Percentiles rank a stretch among this genome's conserved stretches.
Evolutionary conservation across 1,284 basidiomycete genomes (phyloP).

Genomic region (Dichomitus squalens): DNA sequence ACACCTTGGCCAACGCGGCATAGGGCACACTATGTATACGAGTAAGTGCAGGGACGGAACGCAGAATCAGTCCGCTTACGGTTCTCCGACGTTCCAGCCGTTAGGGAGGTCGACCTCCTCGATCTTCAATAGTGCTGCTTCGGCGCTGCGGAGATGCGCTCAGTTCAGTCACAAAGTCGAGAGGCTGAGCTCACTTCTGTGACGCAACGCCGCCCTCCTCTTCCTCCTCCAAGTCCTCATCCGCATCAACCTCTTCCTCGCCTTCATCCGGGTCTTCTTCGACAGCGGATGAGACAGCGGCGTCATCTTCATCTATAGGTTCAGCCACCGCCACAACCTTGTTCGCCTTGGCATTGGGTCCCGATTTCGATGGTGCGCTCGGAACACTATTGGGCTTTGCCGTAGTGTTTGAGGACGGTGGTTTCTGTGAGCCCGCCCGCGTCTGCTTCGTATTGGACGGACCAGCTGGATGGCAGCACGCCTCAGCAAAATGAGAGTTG

Average conservation of each 20-base stretch:
- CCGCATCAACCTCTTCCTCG: slow-evolving; percentile 57
- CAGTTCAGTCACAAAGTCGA: background rate
- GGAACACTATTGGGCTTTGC: background rate
- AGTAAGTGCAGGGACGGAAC: slow-evolving; percentile 9
- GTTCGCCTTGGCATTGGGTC: slow-evolving; percentile 1
- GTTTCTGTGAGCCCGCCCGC: background rate
- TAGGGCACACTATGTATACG: slow-evolving; percentile 79
- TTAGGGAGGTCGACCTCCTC: slow-evolving; percentile 79
- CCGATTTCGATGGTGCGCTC: background rate
- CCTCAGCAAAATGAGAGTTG: background rate
- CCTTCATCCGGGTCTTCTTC: slow-evolving; percentile 30
- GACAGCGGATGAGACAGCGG: slow-evolving; percentile 18
- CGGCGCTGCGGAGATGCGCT: slow-evolving; percentile 55
- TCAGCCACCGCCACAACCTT: slow-evolving; percentile 7
- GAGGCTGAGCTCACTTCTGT: slow-evolving; percentile 56
- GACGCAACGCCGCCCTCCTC: slow-evolving; percentile 51
- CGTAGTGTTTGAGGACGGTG: background rate
- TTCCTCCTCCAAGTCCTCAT: slow-evolving; percentile 54
- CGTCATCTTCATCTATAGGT: slow-evolving; percentile 21
- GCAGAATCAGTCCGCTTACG: slow-evolving; percentile 55
- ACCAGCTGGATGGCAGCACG: slow-evolving; percentile 4
- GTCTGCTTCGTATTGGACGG: slow-evolving; percentile 10
- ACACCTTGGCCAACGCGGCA: slow-evolving; percentile 87
- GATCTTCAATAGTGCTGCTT: slow-evolving; percentile 64
- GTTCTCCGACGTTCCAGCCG: slow-evolving; percentile 86